Evolutionary conservation across 176 grass and related monocot species (phyloP).

Genomic region (Oryza glaberrima): DNA sequence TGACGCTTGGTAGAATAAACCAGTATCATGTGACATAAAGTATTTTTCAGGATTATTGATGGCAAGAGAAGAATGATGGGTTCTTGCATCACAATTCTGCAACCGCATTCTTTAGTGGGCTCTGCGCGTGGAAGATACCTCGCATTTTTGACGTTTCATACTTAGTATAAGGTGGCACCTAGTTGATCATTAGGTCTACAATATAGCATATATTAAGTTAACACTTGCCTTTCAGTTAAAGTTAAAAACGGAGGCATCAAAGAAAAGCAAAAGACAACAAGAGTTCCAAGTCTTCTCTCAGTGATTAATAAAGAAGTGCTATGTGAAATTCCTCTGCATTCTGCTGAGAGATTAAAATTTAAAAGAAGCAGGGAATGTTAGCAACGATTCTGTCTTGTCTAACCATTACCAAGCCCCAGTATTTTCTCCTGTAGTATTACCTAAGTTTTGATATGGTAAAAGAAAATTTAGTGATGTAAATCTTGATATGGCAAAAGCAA

Average conservation of each 20-base stretch:
- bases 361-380: conserved; percentile 22
- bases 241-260: conserved; percentile 48
- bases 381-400: conserved; percentile 1
- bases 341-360: conserved; percentile 31
- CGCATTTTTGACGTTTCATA: conserved; percentile 58
- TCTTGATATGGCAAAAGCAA: conserved; percentile 18
- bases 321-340: conserved; percentile 40
- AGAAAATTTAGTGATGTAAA: background rate
- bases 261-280: conserved; percentile 46
- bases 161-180: conserved; percentile 48
- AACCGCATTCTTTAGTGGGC: conserved; percentile 55
- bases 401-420: conserved; percentile 3
- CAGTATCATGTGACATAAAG: conserved; percentile 41
- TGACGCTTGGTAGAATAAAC: conserved; percentile 34
- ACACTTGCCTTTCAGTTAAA: conserved; percentile 63
- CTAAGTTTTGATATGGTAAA: conserved; percentile 26
- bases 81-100: conserved; percentile 65
- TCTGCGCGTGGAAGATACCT: conserved; percentile 66
- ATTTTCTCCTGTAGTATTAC: conserved; percentile 19
- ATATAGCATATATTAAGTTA: conserved; percentile 49
- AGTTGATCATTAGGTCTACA: conserved; percentile 72
- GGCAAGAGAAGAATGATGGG: conserved; percentile 53
- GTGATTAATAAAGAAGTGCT: conserved; percentile 37
- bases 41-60: conserved; percentile 49
- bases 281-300: conserved; percentile 42